Conservation (phyloP, 1,284 basidiomycete species). For the Termitomyces sp. region DNA sequence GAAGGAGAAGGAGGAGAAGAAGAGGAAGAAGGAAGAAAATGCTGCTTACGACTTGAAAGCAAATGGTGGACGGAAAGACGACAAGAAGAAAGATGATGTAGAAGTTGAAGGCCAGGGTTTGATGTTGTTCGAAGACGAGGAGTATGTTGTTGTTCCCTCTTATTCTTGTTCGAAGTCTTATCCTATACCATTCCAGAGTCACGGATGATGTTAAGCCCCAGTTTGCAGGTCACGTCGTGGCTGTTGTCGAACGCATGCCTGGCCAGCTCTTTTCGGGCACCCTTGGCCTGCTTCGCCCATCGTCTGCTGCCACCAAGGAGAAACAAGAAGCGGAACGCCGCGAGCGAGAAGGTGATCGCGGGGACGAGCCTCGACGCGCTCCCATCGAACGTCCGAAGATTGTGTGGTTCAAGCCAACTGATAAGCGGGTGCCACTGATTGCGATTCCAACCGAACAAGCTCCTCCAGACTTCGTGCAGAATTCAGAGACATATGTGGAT, state of each 20-base stretch:
- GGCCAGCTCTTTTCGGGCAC: conserved; percentile 98
- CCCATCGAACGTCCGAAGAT: conserved; percentile 94
- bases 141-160: conserved; percentile 45
- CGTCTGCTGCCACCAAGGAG: conserved; percentile 97
- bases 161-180: conserved; percentile 2
- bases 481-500: conserved; percentile 86
- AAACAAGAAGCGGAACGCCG: conserved; percentile 98
- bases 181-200: conserved; percentile 49
- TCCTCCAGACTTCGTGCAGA: conserved; percentile 92
- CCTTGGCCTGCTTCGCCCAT: conserved; percentile 91
- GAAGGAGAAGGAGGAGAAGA: conserved; percentile 99
- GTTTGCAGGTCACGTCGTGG: conserved; percentile 96
- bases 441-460: conserved; percentile 99
- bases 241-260: conserved; percentile 97
- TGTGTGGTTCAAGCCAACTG: conserved; percentile 99
- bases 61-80: conserved; percentile 78
- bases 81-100: conserved; percentile 99
- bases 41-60: conserved; percentile 83
- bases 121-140: conserved; percentile 95
- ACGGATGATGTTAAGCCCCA: conserved; percentile 96
- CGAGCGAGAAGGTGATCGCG: conserved; percentile 90
- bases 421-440: conserved; percentile 98
- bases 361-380: conserved; percentile 69
- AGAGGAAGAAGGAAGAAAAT: conserved; percentile 99
- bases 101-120: conserved; percentile 98